A percentile compares a stretch with the other conserved stretches of the same genome.
Conservation (phyloP, 257 asterid species). For the Paraleonurus japonicus region DNA sequence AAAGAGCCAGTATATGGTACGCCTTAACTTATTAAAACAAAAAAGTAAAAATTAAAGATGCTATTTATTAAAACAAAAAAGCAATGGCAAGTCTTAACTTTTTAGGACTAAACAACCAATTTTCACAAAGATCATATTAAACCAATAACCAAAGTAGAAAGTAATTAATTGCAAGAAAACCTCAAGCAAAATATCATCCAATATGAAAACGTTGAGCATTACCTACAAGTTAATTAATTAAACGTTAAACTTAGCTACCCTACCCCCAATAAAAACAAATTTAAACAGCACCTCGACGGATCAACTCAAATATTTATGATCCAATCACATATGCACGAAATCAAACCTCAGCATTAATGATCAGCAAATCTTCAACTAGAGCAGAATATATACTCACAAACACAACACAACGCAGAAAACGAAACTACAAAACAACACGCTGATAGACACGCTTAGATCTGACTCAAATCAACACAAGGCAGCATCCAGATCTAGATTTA, state of each 20-base stretch:
- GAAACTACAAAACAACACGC: too few relatives aligned
- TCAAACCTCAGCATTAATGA: conserved; percentile 18
- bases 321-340: conserved; percentile 13
- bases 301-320: conserved; percentile 18
- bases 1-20: background rate
- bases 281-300: background rate
- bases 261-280: conserved; percentile 3
- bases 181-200: too few relatives aligned
- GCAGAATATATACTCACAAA: background rate
- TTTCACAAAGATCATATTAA: background rate
- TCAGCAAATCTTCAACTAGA: conserved; percentile 18
- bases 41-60: too few relatives aligned
- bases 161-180: background rate
- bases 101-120: background rate
- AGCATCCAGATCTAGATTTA: conserved; percentile 33
- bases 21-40: too few relatives aligned
- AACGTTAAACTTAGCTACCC: background rate
- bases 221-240: background rate
- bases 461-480: conserved; percentile 12
- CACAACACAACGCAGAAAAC: background rate
- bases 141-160: background rate
- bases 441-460: conserved; percentile 27
- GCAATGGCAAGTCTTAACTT: background rate
- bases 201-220: background rate
- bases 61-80: background rate